Base-by-base conservation (phyloP, 2,329 filamentous ascomycete species). In the Diaporthe vaccinii region DNA sequence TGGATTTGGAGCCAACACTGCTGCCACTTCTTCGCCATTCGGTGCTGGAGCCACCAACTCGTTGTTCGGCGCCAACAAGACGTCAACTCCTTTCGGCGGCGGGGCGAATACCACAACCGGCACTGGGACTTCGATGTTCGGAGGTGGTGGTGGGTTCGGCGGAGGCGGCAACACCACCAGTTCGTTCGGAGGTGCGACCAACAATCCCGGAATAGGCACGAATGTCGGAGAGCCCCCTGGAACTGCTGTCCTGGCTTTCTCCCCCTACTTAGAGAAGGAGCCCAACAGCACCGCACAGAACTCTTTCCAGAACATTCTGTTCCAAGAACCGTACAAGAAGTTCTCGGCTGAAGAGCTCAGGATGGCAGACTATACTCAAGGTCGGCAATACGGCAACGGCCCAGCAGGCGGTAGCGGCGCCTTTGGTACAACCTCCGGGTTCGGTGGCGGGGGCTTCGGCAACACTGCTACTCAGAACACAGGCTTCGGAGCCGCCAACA, bases 291-390 rank as follows among this genome's bases (percentile, higher is more conserved):
- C 83, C 25, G 83, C 85, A 73, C 81, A 89, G 80, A 91, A 93
- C 80, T 89, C 93, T 5, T 97, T 93, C 83, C 94, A 97, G 83
- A 96, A 92, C 79, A 91, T 97, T 74, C 86, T 93, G 31, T 95
- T 96, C 83, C 93, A 94, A 85, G 91, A 93, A 34, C 90, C 93
- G 1, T 97, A 96, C 86, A 93, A 92, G 83, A 97, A 97, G 82
- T 98, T 93, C 87, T 98, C 96, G 14, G 91, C 94, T n/a, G 97
- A 94, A 80, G 93, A 97, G 83, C 85, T 97, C 72, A 90, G 94
- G 81, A 84, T 98, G 76, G 95, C 92, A 61, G 97, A 99, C 84
- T 99, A 99, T 83, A 91, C 93, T 75, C 94, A 96, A 83, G 96
- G 96, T 69, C 92, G 96, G 75, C 93, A 93, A 72, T 95, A 91